Evolutionary conservation across 2,329 filamentous ascomycete genomes (phyloP).

Genomic region (Lecanosticta acicola): DNA sequence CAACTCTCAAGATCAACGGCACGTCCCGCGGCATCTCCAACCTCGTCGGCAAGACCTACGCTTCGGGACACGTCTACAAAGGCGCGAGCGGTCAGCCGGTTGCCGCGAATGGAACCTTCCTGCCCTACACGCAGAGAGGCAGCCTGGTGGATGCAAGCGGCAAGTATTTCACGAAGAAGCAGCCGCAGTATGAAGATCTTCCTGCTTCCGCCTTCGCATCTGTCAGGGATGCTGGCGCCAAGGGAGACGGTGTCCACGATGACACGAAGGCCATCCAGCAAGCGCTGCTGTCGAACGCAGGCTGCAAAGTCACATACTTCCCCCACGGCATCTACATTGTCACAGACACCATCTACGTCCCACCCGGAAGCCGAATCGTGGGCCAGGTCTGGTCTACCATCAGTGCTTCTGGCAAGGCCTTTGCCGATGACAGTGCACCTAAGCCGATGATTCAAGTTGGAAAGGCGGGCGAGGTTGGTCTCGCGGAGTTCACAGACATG

Average conservation of each 20-base stretch:
- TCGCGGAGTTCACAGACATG: slow-evolving; percentile 50
- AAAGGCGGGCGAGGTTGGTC: slow-evolving; percentile 44
- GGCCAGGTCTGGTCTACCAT: slow-evolving; percentile 53
- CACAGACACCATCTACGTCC: slow-evolving; percentile 43
- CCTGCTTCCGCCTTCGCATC: slow-evolving; percentile 41
- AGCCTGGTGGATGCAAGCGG: slow-evolving; percentile 22
- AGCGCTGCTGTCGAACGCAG: slow-evolving; percentile 18
- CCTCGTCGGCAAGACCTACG: slow-evolving; percentile 33
- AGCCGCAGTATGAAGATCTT: slow-evolving; percentile 43
- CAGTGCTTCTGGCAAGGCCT: slow-evolving; percentile 44
- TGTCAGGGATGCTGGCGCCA: slow-evolving; percentile 40
- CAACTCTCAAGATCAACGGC: slow-evolving; percentile 22
- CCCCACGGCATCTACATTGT: slow-evolving; percentile 45
- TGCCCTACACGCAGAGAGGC: slow-evolving; percentile 18
- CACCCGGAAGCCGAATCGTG: slow-evolving; percentile 47
- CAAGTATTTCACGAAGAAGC: slow-evolving; percentile 38
- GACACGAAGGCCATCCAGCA: slow-evolving; percentile 32
- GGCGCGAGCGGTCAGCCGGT: slow-evolving; percentile 14
- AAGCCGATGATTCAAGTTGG: slow-evolving; percentile 50
- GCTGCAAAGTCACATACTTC: slow-evolving; percentile 39
- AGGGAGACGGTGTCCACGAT: slow-evolving; percentile 19
- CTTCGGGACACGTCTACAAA: slow-evolving; percentile 15
- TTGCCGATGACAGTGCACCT: slow-evolving; percentile 41
- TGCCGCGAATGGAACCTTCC: slow-evolving; percentile 12
- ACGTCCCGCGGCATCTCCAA: slow-evolving; percentile 24